Evolutionary conservation across 148 eudicot genomes (phyloP).

Genomic region (Spergularia marina): DNA sequence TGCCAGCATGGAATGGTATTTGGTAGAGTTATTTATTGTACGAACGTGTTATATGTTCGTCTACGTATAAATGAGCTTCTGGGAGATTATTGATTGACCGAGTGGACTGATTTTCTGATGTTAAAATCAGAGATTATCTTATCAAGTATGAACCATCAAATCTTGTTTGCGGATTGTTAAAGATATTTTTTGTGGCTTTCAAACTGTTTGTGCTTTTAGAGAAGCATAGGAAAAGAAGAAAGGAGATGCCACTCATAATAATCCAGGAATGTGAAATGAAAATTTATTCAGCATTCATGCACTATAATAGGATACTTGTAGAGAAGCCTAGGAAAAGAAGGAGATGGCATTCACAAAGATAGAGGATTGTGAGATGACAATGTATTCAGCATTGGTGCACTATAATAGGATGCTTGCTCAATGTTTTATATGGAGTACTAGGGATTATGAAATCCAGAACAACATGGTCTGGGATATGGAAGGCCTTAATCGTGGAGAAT

Average conservation of each 20-base stretch:
- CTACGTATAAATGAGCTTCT: not conserved
- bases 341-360: not conserved
- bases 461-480: not conserved
- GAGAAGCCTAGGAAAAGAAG: not conserved
- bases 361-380: not conserved
- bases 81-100: not conserved
- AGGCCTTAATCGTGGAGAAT: not conserved
- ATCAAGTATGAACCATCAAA: not conserved
- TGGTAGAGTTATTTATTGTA: not conserved
- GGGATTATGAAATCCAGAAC: not conserved
- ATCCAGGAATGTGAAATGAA: not conserved
- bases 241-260: not conserved
- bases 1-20: conserved; percentile 5
- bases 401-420: not conserved
- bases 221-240: not conserved
- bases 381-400: not conserved
- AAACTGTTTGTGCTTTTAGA: not conserved
- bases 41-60: not conserved
- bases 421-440: not conserved
- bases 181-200: not conserved
- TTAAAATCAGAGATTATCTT: not conserved
- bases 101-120: not conserved
- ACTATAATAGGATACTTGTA: not conserved
- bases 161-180: not conserved
- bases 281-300: not conserved